These are phyloP conservation scores for Zalerion maritima DNA, from an alignment of 495 filamentous ascomycete species.

Conservation along the genomic window DNA sequence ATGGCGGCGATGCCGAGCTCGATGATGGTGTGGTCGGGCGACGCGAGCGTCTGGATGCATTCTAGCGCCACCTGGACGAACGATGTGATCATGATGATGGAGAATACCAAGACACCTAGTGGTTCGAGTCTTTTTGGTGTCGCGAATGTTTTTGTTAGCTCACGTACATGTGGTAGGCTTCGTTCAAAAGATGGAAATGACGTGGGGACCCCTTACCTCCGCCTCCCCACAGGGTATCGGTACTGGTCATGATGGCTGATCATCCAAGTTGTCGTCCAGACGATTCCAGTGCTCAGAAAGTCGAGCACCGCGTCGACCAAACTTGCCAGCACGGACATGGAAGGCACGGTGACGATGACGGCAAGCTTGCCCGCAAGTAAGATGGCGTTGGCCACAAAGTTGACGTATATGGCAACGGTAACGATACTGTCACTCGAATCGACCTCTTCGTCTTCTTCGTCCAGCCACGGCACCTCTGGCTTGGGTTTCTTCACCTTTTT, in stretches of 20 bases:
- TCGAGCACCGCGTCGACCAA: slow-evolving; percentile 82
- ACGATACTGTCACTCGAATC: slow-evolving; percentile 55
- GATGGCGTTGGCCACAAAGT: slow-evolving; percentile 68
- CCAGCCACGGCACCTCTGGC: slow-evolving; percentile 36
- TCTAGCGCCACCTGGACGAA: slow-evolving; percentile 75
- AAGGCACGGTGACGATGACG: slow-evolving; percentile 64
- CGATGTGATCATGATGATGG: slow-evolving; percentile 72
- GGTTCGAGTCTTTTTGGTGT: slow-evolving; percentile 54
- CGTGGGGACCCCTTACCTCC: slow-evolving; percentile 15
- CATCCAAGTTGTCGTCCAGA: slow-evolving; percentile 67
- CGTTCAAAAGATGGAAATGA: too few species aligned
- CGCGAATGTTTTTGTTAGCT: too few species aligned
- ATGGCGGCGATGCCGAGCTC: slow-evolving; percentile 60
- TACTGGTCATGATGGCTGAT: slow-evolving; percentile 65
- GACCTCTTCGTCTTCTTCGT: slow-evolving; percentile 40
- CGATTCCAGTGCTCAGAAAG: slow-evolving; percentile 73
- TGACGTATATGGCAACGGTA: slow-evolving; percentile 68
- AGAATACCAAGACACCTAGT: slow-evolving; percentile 66
- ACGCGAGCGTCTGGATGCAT: slow-evolving; percentile 51
- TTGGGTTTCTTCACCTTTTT: too few species aligned
- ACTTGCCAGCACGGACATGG: slow-evolving; percentile 75
- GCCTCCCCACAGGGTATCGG: slow-evolving; percentile 70
- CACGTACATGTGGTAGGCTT: too few species aligned
- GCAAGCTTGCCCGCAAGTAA: slow-evolving; percentile 68
- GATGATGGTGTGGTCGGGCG: slow-evolving; percentile 51